These are phyloP conservation scores for Diaporthe australafricana DNA, from an alignment of 2,329 filamentous ascomycete genomes.

Conservation along the genomic window DNA sequence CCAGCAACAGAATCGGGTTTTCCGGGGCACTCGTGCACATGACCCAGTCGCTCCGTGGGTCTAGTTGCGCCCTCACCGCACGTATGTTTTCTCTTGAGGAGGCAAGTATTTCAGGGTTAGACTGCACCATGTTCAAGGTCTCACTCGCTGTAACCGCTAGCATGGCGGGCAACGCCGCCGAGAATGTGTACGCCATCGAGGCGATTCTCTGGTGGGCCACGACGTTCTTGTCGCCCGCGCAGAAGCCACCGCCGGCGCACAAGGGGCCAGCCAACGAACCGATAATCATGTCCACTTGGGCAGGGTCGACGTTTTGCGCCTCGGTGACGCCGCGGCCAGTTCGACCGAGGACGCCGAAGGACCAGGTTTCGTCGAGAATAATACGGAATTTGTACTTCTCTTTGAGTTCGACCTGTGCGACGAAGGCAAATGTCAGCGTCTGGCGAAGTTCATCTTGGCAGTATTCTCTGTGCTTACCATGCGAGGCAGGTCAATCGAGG, in stretches of 20 bases:
- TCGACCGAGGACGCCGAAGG: conserved; percentile 91
- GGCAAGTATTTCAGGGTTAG: conserved; percentile 82
- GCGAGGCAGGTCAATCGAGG: conserved; percentile 85
- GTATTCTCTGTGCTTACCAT: conserved; percentile 68
- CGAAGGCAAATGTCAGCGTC: background rate
- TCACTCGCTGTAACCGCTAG: conserved; percentile 96
- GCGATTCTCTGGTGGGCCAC: conserved; percentile 97
- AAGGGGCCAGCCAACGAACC: conserved; percentile 91
- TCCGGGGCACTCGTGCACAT: conserved; percentile 82
- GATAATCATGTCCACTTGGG: conserved; percentile 96
- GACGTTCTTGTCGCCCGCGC: conserved; percentile 89
- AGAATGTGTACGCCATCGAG: conserved; percentile 93
- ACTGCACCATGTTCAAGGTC: conserved; percentile 86
- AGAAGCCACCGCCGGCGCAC: conserved; percentile 95
- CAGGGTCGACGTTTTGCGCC: conserved; percentile 94
- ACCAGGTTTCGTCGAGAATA: conserved; percentile 97
- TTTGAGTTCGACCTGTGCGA: conserved; percentile 82
- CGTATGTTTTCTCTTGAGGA: conserved; percentile 89
- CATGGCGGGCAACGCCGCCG: conserved; percentile 92
- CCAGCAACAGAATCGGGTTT: conserved; percentile 88
- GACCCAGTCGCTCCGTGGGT: conserved; percentile 95
- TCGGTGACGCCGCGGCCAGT: conserved; percentile 94
- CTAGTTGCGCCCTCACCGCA: conserved; percentile 86
- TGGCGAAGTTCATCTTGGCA: background rate
- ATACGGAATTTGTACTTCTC: conserved; percentile 97